A percentile compares a stretch with the other conserved stretches of the same genome.
Evolutionary conservation across 331 rosid species (phyloP).

Genomic region (Saraca asoca): DNA sequence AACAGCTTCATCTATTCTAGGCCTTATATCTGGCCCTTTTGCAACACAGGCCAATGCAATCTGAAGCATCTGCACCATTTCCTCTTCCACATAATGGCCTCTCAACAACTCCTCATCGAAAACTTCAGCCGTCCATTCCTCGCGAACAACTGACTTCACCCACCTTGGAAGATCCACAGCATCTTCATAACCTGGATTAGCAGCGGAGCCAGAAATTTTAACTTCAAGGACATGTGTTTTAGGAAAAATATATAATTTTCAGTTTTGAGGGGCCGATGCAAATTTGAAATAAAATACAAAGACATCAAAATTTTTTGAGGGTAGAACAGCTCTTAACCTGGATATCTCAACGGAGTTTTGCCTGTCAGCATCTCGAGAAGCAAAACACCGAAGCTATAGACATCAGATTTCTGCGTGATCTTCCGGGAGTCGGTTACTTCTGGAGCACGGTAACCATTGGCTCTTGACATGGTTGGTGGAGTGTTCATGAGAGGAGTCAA

Average conservation of each 20-base stretch:
- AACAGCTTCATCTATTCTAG: slow-evolving; percentile 55
- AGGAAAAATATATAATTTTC: too few species aligned
- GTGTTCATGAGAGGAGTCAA: slow-evolving; percentile 64
- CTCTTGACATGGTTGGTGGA: slow-evolving; percentile 60
- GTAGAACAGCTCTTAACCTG: slow-evolving; percentile 22
- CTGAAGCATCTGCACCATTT: slow-evolving; percentile 88
- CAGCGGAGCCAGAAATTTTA: too few species aligned
- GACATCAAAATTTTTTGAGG: too few species aligned
- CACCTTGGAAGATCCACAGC: slow-evolving; percentile 79
- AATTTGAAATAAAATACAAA: too few species aligned
- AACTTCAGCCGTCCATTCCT: slow-evolving; percentile 91
- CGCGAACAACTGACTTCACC: slow-evolving; percentile 82
- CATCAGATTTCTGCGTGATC: slow-evolving; percentile 76
- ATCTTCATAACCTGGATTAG: slow-evolving; percentile 59
- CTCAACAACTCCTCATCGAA: slow-evolving; percentile 73
- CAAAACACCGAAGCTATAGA: slow-evolving; percentile 89
- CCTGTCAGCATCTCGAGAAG: slow-evolving; percentile 92
- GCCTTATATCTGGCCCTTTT: slow-evolving; percentile 64
- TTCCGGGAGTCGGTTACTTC: slow-evolving; percentile 71
- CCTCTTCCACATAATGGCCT: slow-evolving; percentile 66
- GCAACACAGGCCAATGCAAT: slow-evolving; percentile 66
- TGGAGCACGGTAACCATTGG: slow-evolving; percentile 77
- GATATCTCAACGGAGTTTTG: slow-evolving; percentile 58
- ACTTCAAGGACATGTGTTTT: too few species aligned
- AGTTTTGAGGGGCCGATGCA: too few species aligned